Conservation (phyloP, 1,284 basidiomycete species). For the Microbotryum silenes-acaulis region DNA sequence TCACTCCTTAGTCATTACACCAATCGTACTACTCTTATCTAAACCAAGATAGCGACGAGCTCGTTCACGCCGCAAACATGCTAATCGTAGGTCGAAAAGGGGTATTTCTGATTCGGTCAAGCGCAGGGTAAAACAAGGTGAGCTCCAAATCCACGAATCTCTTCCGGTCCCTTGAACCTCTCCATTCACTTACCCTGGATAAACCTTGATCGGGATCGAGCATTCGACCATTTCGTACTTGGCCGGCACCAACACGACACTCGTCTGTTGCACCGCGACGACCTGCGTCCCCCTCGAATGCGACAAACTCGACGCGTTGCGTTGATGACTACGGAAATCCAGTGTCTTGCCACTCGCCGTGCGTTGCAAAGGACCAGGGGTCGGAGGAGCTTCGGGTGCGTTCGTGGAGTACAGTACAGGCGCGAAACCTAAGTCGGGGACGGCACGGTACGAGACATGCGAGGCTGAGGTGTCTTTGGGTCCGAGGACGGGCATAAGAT, state of each 20-base stretch:
- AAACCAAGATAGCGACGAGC: background rate
- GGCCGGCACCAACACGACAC: slow-evolving; percentile 51
- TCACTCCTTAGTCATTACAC: too few relatives aligned
- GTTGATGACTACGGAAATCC: background rate
- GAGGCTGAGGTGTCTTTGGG: slow-evolving; percentile 12
- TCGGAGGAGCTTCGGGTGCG: slow-evolving; percentile 13
- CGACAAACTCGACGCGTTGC: slow-evolving; percentile 5
- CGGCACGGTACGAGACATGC: slow-evolving; percentile 34
- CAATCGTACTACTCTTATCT: background rate
- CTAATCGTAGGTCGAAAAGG: slow-evolving; percentile 72
- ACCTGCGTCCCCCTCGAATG: slow-evolving; percentile 1
- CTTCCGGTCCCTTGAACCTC: too few relatives aligned
- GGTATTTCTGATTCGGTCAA: slow-evolving; percentile 54
- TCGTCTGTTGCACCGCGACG: slow-evolving; percentile 13
- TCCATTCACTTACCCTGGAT: slow-evolving; percentile 48
- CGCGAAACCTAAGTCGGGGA: slow-evolving; percentile 36
- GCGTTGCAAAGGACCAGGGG: slow-evolving; percentile 27
- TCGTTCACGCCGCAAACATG: slow-evolving; percentile 56
- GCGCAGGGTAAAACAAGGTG: background rate
- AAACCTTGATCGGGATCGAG: slow-evolving; percentile 77
- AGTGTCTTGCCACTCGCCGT: slow-evolving; percentile 18
- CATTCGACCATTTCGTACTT: slow-evolving; percentile 78
- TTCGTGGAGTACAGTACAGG: slow-evolving; percentile 32
- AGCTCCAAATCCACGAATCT: background rate
- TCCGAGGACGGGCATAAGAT: slow-evolving; percentile 33